These are phyloP conservation scores for Boletus barrowsii DNA, from an alignment of 768 basidiomycete species.

Conservation along the genomic window DNA sequence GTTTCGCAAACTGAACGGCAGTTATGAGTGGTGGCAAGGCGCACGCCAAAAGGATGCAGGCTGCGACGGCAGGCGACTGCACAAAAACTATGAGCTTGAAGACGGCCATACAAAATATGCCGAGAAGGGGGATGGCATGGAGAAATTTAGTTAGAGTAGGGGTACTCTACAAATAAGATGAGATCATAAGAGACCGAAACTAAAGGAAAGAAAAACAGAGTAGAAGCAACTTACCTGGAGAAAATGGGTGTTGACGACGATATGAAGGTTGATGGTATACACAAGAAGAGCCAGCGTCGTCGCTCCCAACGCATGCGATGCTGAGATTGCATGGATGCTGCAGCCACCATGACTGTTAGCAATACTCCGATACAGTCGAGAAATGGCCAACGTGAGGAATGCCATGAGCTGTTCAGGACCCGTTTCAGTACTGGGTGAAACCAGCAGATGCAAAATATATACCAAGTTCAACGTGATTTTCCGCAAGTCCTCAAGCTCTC, in stretches of 20 bases:
- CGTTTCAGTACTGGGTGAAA: not conserved
- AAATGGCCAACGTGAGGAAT: conserved; percentile 25
- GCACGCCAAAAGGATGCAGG: conserved; percentile 21
- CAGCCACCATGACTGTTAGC: not conserved
- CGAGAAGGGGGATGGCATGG: conserved; percentile 26
- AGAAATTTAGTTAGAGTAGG: conserved; percentile 17
- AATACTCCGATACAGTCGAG: not conserved
- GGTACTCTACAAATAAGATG: conserved; percentile 5
- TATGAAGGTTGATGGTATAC: conserved; percentile 30
- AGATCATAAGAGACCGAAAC: not conserved
- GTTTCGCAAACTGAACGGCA: conserved; percentile 4
- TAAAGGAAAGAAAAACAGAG: not conserved
- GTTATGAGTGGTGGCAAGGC: conserved; percentile 17
- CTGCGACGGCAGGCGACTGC: conserved; percentile 19
- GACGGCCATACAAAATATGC: conserved; percentile 20
- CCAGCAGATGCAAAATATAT: not conserved
- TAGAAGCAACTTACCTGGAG: conserved; percentile 15
- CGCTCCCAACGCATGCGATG: conserved; percentile 14
- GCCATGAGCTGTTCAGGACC: conserved; percentile 20
- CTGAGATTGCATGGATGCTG: conserved; percentile 24
- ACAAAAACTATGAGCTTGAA: conserved; percentile 17
- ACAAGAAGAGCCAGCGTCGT: conserved; percentile 26
- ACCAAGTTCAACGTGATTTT: conserved; percentile 24
- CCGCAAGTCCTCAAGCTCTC: conserved; percentile 22
- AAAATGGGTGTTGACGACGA: conserved; percentile 13